phyloP scores from a whole-genome alignment of 1,139 yeast species.

The Geotrichum fermentans region DNA sequence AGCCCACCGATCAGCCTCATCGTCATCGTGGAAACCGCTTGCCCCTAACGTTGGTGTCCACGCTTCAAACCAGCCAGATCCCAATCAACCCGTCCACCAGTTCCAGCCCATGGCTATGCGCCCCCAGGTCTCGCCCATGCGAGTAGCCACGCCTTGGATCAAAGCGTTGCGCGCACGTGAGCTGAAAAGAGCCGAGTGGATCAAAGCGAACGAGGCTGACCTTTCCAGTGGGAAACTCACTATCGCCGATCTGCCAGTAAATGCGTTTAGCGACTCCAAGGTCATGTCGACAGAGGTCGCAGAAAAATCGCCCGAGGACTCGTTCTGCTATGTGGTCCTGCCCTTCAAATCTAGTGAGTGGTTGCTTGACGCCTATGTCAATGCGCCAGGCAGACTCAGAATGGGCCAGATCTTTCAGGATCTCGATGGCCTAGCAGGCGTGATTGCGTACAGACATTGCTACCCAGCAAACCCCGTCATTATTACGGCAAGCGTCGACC shows the following conservation, averaged over 20 bases:
- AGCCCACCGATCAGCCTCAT: too few species aligned
- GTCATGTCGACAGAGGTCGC: slow-evolving; percentile 54
- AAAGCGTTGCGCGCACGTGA: slow-evolving; percentile 74
- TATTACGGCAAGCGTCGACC: slow-evolving; percentile 90
- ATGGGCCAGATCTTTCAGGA: slow-evolving; percentile 92
- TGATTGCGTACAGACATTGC: slow-evolving; percentile 81
- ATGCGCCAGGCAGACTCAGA: slow-evolving; percentile 81
- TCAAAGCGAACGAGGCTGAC: slow-evolving; percentile 23
- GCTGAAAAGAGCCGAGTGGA: slow-evolving; percentile 63
- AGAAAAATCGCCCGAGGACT: slow-evolving; percentile 72
- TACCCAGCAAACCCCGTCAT: slow-evolving; percentile 88
- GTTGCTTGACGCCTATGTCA: slow-evolving; percentile 80
- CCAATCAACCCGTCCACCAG: slow-evolving; percentile 22
- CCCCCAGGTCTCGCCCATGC: slow-evolving; percentile 35
- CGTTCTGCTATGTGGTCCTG: slow-evolving; percentile 65
- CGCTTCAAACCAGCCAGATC: neutral
- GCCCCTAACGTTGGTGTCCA: slow-evolving; percentile 3
- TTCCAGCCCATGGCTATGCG: slow-evolving; percentile 38
- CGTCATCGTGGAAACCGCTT: neutral
- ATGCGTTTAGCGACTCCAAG: slow-evolving; percentile 54
- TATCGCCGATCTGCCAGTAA: slow-evolving; percentile 18
- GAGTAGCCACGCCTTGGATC: slow-evolving; percentile 62
- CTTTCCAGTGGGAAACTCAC: slow-evolving; percentile 16
- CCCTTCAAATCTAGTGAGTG: slow-evolving; percentile 82
- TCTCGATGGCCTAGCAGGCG: slow-evolving; percentile 82